phyloP scores from a whole-genome alignment of 1,284 basidiomycete genomes.

The Ganoderma leucocontextum region DNA sequence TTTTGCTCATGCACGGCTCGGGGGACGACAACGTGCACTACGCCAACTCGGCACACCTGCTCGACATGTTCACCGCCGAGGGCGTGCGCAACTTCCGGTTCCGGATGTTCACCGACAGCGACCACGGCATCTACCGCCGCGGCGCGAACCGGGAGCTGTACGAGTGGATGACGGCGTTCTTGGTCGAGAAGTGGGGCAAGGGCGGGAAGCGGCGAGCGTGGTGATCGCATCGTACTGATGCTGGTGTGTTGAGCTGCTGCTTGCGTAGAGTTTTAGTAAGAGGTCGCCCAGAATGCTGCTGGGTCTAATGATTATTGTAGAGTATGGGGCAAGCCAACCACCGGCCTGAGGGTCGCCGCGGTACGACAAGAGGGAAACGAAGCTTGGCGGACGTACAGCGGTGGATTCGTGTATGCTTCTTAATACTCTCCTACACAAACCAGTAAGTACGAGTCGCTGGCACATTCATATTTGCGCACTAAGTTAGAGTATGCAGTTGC shows the following conservation, averaged over 20 bases:
- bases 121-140: slow-evolving; percentile 77
- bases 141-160: slow-evolving; percentile 87
- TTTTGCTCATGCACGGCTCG: slow-evolving; percentile 89
- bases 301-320: too few relatives aligned
- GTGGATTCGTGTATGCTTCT: too few relatives aligned
- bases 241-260: background rate
- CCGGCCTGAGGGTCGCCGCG: too few relatives aligned
- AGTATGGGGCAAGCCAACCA: too few relatives aligned
- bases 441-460: too few relatives aligned
- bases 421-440: too few relatives aligned
- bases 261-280: background rate
- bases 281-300: too few relatives aligned
- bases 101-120: slow-evolving; percentile 96
- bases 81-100: slow-evolving; percentile 86
- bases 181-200: slow-evolving; percentile 92
- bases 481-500: too few relatives aligned
- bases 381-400: too few relatives aligned
- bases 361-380: too few relatives aligned
- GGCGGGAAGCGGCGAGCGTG: slow-evolving; percentile 62
- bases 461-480: too few relatives aligned
- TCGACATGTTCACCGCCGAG: slow-evolving; percentile 90
- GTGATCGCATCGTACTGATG: slow-evolving; percentile 10
- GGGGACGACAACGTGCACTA: slow-evolving; percentile 97
- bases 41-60: slow-evolving; percentile 87
- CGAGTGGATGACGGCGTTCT: slow-evolving; percentile 86